Base-by-base conservation (phyloP, 345 rosid genomes). In the Acer negundo region DNA sequence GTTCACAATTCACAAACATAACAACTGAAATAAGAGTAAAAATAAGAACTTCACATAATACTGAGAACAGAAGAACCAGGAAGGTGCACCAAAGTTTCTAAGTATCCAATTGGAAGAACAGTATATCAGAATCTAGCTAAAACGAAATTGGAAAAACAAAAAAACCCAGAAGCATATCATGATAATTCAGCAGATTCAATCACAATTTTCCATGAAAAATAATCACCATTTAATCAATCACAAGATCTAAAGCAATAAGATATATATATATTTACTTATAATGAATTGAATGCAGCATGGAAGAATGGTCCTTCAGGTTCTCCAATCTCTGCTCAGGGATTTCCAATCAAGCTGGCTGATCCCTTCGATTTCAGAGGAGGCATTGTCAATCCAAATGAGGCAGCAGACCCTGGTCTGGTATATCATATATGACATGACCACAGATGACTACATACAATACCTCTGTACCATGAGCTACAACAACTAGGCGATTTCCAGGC, bases 361-460 rank as follows among this genome's bases (percentile, higher is more conserved):
- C 78, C 83, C 28, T 85, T 81, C 13, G 78, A 79, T 28, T 67
- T 56, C 31, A 81, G 86, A 28, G 84, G 80, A 1, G 84, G 86
- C 22, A 77, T 59, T 44, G 77, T 81, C 16, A 17, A 74, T 13
- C 85, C 84, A 38, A 76, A 76, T 12, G 28, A 11, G 24, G 86
- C 83, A 53, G 74, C 53, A 26, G 68, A 81, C 47, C 86, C 82
- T 3, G 81, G 81, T 17, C 81, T 80, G 16, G 66, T 79, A n/a
- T 82, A 83, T 56, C 74, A 85, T 79, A n/a, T 82, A 85, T 56
- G 76, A 83, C 46, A 38, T 79, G 20, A 70, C 42, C 55, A 19
- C 28, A 4, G n/a, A 19, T 44, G 88, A 77, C 70, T 80, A 79
- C 56, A 51, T 74, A 13, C 38, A 73, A 15, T 74, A 77, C 74